A percentile compares a stretch with the other conserved stretches of the same genome.
Conservation (phyloP, 257 asterid species). For the Solanum dulcamara region DNA sequence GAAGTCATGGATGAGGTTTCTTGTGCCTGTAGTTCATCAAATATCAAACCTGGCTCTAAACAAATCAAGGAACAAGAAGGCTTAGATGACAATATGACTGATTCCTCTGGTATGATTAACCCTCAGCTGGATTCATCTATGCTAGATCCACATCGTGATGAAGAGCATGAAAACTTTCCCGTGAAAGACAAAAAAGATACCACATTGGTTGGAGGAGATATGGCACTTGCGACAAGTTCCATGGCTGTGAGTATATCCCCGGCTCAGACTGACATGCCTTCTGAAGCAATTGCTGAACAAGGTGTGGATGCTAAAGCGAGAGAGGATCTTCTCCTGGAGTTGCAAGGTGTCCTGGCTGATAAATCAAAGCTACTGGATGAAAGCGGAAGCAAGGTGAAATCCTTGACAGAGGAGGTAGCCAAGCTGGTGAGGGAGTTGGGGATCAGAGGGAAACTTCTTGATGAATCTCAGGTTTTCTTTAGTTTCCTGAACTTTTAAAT, state of each 20-base stretch:
- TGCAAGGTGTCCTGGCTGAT: constrained; percentile 44
- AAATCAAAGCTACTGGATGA: constrained; percentile 51
- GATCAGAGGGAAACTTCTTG: constrained; percentile 65
- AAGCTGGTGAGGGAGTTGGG: constrained; percentile 69
- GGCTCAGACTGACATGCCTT: constrained; percentile 29
- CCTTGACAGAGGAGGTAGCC: constrained; percentile 44
- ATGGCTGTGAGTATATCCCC: constrained; percentile 77
- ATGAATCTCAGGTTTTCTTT: constrained; percentile 86
- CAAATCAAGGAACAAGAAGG: constrained; percentile 51
- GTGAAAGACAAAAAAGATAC: constrained; percentile 47
- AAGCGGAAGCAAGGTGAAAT: constrained; percentile 49
- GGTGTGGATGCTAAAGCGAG: constrained; percentile 27
- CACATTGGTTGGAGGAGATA: constrained; percentile 27
- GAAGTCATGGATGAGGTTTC: constrained; percentile 54
- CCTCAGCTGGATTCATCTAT: constrained; percentile 82
- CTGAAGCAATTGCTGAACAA: constrained; percentile 25
- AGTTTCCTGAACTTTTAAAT: neutral
- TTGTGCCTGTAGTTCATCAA: constrained; percentile 41
- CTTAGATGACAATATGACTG: constrained; percentile 70
- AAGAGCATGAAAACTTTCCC: constrained; percentile 31
- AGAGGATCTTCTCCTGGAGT: constrained; percentile 32
- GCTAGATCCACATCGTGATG: constrained; percentile 61
- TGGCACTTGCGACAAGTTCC: constrained; percentile 41
- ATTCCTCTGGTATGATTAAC: constrained; percentile 52
- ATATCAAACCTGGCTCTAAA: constrained; percentile 36